phyloP scores from a whole-genome alignment of 1,139 yeast species.

The Lodderomyces beijingensis region DNA sequence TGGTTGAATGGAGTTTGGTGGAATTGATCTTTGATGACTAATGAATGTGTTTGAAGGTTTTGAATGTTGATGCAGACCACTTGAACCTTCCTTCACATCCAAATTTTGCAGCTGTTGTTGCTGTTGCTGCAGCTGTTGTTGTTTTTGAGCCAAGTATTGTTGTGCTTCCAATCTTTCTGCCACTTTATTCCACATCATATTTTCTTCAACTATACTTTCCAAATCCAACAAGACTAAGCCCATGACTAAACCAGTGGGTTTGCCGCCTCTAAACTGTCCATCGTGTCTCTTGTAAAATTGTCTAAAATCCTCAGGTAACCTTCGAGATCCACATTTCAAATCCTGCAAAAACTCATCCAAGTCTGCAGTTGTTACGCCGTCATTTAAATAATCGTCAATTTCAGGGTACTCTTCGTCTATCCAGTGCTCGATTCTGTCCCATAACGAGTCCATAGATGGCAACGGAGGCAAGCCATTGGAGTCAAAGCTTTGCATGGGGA shows the following conservation, averaged over 20 bases:
- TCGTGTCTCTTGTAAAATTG: constrained; percentile 74
- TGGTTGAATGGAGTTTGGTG: constrained; percentile 53
- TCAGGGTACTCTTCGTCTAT: constrained; percentile 78
- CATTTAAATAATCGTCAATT: constrained; percentile 64
- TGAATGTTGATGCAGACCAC: constrained; percentile 8
- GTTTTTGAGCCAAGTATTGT: constrained; percentile 30
- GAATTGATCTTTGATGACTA: constrained; percentile 52
- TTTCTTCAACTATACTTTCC: constrained; percentile 67
- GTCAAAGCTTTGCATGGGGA: constrained; percentile 40
- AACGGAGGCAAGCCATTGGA: constrained; percentile 62
- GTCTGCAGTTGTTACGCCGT: constrained; percentile 71
- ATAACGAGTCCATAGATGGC: constrained; percentile 65
- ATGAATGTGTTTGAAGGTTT: constrained; percentile 29
- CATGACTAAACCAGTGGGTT: constrained; percentile 69
- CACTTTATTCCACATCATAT: constrained; percentile 69
- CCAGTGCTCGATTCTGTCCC: constrained; percentile 74
- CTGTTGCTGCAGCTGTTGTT: constrained; percentile 18
- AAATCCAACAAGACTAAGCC: constrained; percentile 69
- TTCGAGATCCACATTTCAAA: constrained; percentile 48
- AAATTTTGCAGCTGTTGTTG: constrained; percentile 2
- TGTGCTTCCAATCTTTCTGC: constrained; percentile 49
- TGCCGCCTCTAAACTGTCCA: constrained; percentile 76
- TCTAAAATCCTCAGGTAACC: constrained; percentile 70
- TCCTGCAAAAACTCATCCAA: constrained; percentile 74
- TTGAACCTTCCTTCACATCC: constrained; percentile 6